Conservation (phyloP, 148 eudicot species). For the Silene uniflora region DNA sequence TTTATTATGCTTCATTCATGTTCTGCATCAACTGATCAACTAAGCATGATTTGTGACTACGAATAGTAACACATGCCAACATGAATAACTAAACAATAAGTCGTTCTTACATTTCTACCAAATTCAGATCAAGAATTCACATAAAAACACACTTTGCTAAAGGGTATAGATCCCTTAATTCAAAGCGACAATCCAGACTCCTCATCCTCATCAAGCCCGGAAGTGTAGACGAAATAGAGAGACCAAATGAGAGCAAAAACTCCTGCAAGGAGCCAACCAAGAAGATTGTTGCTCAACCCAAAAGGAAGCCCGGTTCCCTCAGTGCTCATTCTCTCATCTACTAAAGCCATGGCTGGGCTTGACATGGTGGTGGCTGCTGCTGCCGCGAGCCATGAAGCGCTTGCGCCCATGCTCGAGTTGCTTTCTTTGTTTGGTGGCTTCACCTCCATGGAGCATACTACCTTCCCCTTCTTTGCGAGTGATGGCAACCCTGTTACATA, state of each 20-base stretch:
- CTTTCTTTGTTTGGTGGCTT: constrained; percentile 36
- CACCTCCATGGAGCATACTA: constrained; percentile 65
- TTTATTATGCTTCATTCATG: too few relatives aligned
- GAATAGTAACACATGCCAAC: neutral
- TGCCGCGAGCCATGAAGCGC: constrained; percentile 33
- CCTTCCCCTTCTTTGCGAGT: constrained; percentile 57
- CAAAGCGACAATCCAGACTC: constrained; percentile 92
- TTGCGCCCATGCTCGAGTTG: constrained; percentile 23
- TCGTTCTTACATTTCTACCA: neutral
- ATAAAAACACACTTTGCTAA: neutral
- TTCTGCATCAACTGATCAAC: too few relatives aligned
- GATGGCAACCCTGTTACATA: constrained; percentile 59
- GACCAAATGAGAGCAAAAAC: constrained; percentile 83
- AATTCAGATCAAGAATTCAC: constrained; percentile 18
- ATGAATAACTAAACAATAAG: neutral
- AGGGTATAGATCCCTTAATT: neutral
- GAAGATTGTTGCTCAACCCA: constrained; percentile 86
- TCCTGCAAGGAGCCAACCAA: constrained; percentile 83
- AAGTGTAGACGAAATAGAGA: constrained; percentile 55
- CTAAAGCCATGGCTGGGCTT: constrained; percentile 80
- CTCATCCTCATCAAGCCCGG: constrained; percentile 86
- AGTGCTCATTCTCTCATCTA: constrained; percentile 96
- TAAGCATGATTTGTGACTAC: too few relatives aligned
- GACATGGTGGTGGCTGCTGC: constrained; percentile 37
- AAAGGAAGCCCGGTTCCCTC: constrained; percentile 96